Evolutionary conservation across 2,329 filamentous ascomycete species (phyloP), one percentile per base, ranked within the genome.

Genomic region (Fusarium sp.): DNA sequence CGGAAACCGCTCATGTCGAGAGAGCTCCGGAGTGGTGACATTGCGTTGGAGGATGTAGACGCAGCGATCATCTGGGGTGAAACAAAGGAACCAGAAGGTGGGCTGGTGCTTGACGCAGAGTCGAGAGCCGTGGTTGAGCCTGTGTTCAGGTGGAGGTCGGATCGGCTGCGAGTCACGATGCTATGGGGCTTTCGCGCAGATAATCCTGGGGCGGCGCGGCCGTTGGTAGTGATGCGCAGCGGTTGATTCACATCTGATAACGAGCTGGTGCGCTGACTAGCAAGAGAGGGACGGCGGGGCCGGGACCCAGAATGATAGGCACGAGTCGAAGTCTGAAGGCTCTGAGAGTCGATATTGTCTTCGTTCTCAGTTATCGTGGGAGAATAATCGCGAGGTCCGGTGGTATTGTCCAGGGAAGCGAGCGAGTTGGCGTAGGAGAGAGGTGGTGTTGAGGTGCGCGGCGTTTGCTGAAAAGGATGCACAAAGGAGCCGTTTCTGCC

Each of bases 401-500:
- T 69, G 33, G 75, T 77, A 66, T 80, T 85, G 56, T 86, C 86
- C 58, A 89, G 82, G 5, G 86, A 88, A 21, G 85, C 83, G 46
- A 87, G 80, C 12, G 88, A 89, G 78, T 87, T 88, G 71, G 87
- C 85, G 78, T 89, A 90, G 29, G 87, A 86, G 67, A 90, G 76
- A 14, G 89, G 88, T 56, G 89, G 88, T 66, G 89, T 90, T 49
- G 88, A 87, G 3, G 88, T 88, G 44, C 88, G 85, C 37, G 90
- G 90, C 14, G 84, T 90, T 80, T 91, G 90, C 77, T 91, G 88
- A 73, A 90, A 91, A 31, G 90, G 89, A 76, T 91, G 90, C 25
- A 91, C 84, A 76, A 91, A 91, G 37, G 84, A 80, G 63, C 84
- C 83, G 63, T 82, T 82, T 63, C 86, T 83, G 59, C 81, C 84